A percentile compares a stretch with the other conserved stretches of the same genome.
phyloP scores from a whole-genome alignment of 805 yeast species.

The Lachancea meyersii region DNA sequence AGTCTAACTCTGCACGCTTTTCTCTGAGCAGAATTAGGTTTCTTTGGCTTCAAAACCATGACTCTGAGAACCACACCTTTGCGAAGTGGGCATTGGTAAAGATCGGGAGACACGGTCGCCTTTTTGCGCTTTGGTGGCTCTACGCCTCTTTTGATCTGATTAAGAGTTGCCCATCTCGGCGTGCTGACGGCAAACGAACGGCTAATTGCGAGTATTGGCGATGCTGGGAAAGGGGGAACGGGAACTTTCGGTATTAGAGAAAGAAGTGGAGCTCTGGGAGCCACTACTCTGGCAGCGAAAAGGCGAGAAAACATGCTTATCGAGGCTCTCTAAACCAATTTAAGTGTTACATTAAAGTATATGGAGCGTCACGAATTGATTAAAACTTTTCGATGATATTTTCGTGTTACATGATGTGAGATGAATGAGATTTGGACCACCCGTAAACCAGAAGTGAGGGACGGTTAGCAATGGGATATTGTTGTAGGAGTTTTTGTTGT shows the following conservation, averaged over 20 bases:
- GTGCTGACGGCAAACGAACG: constrained; percentile 13
- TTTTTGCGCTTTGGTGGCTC: constrained; percentile 40
- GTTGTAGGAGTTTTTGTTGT: too few species aligned
- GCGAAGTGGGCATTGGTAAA: constrained; percentile 74
- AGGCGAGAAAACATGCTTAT: background rate
- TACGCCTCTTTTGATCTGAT: constrained; percentile 69
- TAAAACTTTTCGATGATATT: too few species aligned
- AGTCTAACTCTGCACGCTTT: constrained; percentile 93
- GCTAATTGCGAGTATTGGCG: background rate
- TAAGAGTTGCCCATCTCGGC: constrained; percentile 53
- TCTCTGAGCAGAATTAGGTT: constrained; percentile 97
- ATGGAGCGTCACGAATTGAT: too few species aligned
- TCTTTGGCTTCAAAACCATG: constrained; percentile 93
- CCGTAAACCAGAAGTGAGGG: too few species aligned
- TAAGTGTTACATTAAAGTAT: too few species aligned
- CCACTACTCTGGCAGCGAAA: background rate
- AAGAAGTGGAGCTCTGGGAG: background rate
- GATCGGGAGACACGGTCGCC: constrained; percentile 67
- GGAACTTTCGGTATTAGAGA: constrained; percentile 1
- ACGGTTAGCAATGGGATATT: too few species aligned
- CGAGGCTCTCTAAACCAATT: background rate
- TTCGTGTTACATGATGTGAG: too few species aligned
- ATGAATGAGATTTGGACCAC: too few species aligned
- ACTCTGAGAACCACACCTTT: constrained; percentile 93
- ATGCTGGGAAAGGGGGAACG: background rate